Conservation (phyloP, 192 early-diverging fungal species). For the Rhizophagus prolifer region DNA sequence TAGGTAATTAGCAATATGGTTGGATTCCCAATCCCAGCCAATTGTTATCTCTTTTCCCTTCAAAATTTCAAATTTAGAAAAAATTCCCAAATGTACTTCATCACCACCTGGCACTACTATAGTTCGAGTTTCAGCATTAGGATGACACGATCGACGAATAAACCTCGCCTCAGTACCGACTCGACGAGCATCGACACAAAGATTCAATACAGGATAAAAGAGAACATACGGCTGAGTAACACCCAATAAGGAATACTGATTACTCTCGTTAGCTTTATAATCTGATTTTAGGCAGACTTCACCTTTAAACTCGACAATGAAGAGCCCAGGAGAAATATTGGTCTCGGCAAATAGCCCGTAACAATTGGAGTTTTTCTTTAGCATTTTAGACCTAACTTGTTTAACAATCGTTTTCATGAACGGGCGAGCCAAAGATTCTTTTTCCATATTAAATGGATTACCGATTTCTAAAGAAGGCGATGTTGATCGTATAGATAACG, state of each 20-base stretch:
- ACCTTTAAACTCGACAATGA: conserved; percentile 79
- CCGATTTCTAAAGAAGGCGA: conserved; percentile 20
- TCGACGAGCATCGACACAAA: conserved; percentile 70
- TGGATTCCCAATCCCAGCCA: conserved; percentile 68
- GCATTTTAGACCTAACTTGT: conserved; percentile 33
- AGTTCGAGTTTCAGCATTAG: conserved; percentile 64
- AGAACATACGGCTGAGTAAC: conserved; percentile 63
- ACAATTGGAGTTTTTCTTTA: conserved; percentile 34
- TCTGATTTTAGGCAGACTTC: conserved; percentile 63
- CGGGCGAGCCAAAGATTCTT: conserved; percentile 41
- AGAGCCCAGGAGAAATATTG: conserved; percentile 52
- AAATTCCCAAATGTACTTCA: conserved; percentile 66
- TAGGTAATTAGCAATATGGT: conserved; percentile 42
- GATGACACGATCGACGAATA: conserved; percentile 62
- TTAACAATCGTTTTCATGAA: conserved; percentile 45
- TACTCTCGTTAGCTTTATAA: conserved; percentile 64
- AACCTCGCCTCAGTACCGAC: conserved; percentile 70
- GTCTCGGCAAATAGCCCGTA: conserved; percentile 66
- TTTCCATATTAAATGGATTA: conserved; percentile 42
- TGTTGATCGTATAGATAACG: conserved; percentile 32
- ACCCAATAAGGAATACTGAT: conserved; percentile 65
- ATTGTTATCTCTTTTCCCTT: conserved; percentile 70
- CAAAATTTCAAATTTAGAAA: conserved; percentile 55
- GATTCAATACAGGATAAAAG: conserved; percentile 63
- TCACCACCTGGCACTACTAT: conserved; percentile 53